Evolutionary conservation across 768 basidiomycete species (phyloP).

Genomic region (Xerocomellus intermedius): DNA sequence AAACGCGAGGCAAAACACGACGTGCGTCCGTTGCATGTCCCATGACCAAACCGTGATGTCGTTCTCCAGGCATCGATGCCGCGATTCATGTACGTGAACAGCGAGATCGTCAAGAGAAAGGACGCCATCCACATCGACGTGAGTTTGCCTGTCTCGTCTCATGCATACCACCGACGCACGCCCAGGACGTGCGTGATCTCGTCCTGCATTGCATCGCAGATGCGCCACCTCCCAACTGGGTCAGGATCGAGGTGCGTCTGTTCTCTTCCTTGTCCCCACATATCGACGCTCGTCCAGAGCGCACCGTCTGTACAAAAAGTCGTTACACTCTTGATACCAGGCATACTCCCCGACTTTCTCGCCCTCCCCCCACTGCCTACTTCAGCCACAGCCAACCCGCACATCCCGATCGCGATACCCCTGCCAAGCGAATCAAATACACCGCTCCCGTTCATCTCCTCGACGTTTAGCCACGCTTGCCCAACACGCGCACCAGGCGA

Average conservation of each 20-base stretch:
- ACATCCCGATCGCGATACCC: slow-evolving; percentile 52
- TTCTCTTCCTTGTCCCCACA: neutral
- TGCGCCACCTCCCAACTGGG: slow-evolving; percentile 83
- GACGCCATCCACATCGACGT: slow-evolving; percentile 83
- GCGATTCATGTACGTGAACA: slow-evolving; percentile 77
- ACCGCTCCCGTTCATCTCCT: slow-evolving; percentile 64
- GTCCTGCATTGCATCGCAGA: slow-evolving; percentile 80
- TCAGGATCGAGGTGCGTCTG: slow-evolving; percentile 69
- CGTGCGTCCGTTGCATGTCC: slow-evolving; percentile 43
- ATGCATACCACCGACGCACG: too few relatives aligned
- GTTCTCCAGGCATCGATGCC: slow-evolving; percentile 38
- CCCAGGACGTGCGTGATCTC: slow-evolving; percentile 85
- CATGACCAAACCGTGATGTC: neutral
- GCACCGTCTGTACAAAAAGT: slow-evolving; percentile 71
- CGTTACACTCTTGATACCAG: slow-evolving; percentile 81
- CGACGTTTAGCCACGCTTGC: slow-evolving; percentile 87
- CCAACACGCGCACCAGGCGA: slow-evolving; percentile 95
- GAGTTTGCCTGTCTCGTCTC: slow-evolving; percentile 25
- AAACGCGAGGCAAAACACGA: slow-evolving; percentile 57
- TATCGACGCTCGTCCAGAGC: slow-evolving; percentile 49
- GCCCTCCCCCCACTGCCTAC: slow-evolving; percentile 70
- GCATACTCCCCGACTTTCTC: slow-evolving; percentile 73
- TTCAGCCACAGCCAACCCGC: slow-evolving; percentile 57
- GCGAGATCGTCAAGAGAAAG: slow-evolving; percentile 69
- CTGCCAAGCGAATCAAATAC: slow-evolving; percentile 33